Percentiles rank a stretch among this genome's conserved stretches.
These are phyloP conservation scores for Erythrophleum fordii DNA, from an alignment of 306 rosid species.

Conservation along the genomic window DNA sequence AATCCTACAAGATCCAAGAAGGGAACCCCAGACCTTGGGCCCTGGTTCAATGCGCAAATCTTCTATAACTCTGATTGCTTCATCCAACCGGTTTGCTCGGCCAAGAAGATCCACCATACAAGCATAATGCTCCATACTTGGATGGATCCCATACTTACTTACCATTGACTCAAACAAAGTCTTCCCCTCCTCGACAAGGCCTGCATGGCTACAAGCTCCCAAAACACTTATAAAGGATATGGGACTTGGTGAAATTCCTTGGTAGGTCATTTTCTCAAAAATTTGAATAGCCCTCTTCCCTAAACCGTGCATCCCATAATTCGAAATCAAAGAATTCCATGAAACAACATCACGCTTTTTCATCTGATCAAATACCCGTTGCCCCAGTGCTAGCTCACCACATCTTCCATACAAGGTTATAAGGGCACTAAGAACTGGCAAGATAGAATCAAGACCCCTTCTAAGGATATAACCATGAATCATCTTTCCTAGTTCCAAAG, in stretches of 20 bases:
- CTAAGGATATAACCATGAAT: conserved; percentile 87
- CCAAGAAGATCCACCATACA: conserved; percentile 97
- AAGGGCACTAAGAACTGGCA: conserved; percentile 80
- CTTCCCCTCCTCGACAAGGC: conserved; percentile 83
- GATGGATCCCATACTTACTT: conserved; percentile 58
- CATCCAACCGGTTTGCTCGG: conserved; percentile 81
- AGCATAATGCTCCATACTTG: conserved; percentile 85
- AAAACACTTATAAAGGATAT: conserved; percentile 77
- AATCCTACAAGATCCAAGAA: conserved; percentile 86
- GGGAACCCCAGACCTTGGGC: conserved; percentile 87
- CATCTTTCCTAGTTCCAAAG: conserved; percentile 82
- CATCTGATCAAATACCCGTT: conserved; percentile 63
- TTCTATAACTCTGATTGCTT: conserved; percentile 80
- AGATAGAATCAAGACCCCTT: conserved; percentile 84
- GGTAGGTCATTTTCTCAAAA: conserved; percentile 67
- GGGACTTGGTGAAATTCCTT: conserved; percentile 69
- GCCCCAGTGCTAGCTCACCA: conserved; percentile 74
- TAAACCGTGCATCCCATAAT: conserved; percentile 83
- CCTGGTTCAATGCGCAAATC: conserved; percentile 80
- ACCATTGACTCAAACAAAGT: conserved; percentile 68
- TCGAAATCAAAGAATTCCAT: conserved; percentile 87
- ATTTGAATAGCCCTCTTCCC: conserved; percentile 75
- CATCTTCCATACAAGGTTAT: conserved; percentile 87
- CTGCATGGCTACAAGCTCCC: conserved; percentile 93
- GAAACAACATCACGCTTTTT: conserved; percentile 70